These are phyloP conservation scores for Colletotrichum gigasporum DNA, from an alignment of 2,329 filamentous ascomycete genomes.

Conservation along the genomic window DNA sequence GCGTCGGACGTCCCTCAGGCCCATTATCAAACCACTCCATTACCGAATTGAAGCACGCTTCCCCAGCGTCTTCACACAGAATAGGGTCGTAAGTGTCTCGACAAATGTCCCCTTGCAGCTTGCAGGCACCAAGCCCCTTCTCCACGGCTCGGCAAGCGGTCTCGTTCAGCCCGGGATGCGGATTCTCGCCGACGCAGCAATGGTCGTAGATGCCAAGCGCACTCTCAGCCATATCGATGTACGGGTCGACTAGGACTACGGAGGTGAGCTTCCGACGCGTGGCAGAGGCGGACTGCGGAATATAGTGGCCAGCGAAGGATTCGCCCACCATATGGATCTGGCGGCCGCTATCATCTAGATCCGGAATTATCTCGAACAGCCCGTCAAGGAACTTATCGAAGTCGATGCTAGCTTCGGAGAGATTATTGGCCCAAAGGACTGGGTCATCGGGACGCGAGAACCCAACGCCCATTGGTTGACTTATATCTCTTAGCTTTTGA, in stretches of 20 bases:
- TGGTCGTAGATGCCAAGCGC: constrained; percentile 32
- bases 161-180: neutral
- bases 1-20: neutral
- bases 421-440: constrained; percentile 29
- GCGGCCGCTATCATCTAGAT: constrained; percentile 14
- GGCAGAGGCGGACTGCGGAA: constrained; percentile 31
- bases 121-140: neutral
- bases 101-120: neutral
- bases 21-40: neutral
- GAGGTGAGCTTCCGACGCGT: constrained; percentile 28
- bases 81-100: neutral
- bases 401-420: constrained; percentile 30
- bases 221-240: constrained; percentile 22
- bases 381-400: constrained; percentile 34
- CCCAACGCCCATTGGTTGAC: constrained; percentile 34
- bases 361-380: constrained; percentile 31
- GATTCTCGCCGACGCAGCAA: constrained; percentile 25
- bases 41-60: neutral
- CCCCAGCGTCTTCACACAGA: neutral
- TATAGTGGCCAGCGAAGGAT: constrained; percentile 35
- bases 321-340: constrained; percentile 34
- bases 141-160: constrained; percentile 22
- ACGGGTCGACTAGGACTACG: constrained; percentile 33
- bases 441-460: constrained; percentile 29
- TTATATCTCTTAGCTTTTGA: neutral